Conservation (phyloP, 2,329 filamentous ascomycete species). For the Colletotrichum liriopes region DNA sequence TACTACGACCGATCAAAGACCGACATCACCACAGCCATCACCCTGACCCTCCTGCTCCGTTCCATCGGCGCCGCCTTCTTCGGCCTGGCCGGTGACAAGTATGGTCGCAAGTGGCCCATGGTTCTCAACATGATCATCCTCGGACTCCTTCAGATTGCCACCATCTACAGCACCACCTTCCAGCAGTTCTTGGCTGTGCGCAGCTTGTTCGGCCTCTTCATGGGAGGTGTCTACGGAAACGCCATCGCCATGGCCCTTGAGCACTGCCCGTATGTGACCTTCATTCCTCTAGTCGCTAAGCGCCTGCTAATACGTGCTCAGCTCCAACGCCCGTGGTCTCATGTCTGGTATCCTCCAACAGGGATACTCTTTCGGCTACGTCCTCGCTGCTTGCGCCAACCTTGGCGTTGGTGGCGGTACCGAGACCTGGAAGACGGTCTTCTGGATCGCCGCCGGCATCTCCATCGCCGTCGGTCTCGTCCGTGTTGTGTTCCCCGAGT, state of each 20-base stretch:
- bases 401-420: conserved; percentile 77
- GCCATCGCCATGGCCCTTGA: conserved; percentile 85
- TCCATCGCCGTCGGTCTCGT: conserved; percentile 79
- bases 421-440: conserved; percentile 82
- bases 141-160: conserved; percentile 78
- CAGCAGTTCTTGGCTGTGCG: conserved; percentile 82
- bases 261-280: conserved; percentile 72
- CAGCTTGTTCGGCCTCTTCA: conserved; percentile 82
- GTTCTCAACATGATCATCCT: conserved; percentile 84
- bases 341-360: conserved; percentile 89
- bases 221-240: conserved; percentile 87
- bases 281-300: not conserved
- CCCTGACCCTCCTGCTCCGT: conserved; percentile 80
- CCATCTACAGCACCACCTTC: conserved; percentile 83
- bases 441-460: conserved; percentile 78
- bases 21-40: conserved; percentile 82
- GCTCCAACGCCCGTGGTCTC: conserved; percentile 78
- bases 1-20: conserved; percentile 70
- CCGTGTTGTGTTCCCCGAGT: conserved; percentile 80
- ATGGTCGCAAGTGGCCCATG: conserved; percentile 88
- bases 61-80: conserved; percentile 84
- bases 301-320: conserved; percentile 46
- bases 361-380: conserved; percentile 85
- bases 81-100: conserved; percentile 83
- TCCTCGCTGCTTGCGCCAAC: conserved; percentile 83